Evolutionary conservation across 805 yeast species (phyloP), one percentile per base, ranked within the genome.

Genomic region (Lipomyces japonicus): DNA sequence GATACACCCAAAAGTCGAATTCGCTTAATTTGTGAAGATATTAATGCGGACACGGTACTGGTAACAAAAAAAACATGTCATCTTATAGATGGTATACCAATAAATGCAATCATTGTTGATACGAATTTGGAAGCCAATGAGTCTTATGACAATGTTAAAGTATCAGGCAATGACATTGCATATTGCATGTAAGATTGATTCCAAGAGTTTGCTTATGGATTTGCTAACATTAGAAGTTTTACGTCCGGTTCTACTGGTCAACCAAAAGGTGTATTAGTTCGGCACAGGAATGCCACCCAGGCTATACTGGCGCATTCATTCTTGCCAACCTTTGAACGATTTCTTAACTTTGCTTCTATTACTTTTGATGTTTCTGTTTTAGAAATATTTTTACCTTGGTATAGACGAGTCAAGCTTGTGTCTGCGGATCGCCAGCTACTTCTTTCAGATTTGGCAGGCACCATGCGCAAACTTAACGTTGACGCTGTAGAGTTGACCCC

Each of bases 201-300:
- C 30, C n/a, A 5, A 12, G 18, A 3, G 3, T 19, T 6, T 6
- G 22, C n/a, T 16, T 3, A 24, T 14, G 14, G 23, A 7, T n/a
- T 22, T 24, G 24, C 24, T 25, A 26, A 16, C 44, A n/a, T 34
- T 22, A 2, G 4, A 14, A 51, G 51, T 42, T 75, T 73, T 61
- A 75, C 80, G 19, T 75, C 79, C 2, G 80, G 80, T 12, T 75
- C 79, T 19, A 75, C 80, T 12, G 80, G 80, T 42, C 73, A 67
- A 53, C 80, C 80, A 36, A 75, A 75, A 66, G 80, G 80, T 50
- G 75, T 75, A 39, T 73, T 69, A 9, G 56, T 61, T 16, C 35
- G 55, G n/a, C 63, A 61, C 30, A 31, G 30, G 22, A 56, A 60
- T 34, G 46, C 57, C 6, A 40, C 51, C 3, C 57, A 55, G 24